Conservation (phyloP, 164 flowering plant genomes). For the Buxus sempervirens region DNA sequence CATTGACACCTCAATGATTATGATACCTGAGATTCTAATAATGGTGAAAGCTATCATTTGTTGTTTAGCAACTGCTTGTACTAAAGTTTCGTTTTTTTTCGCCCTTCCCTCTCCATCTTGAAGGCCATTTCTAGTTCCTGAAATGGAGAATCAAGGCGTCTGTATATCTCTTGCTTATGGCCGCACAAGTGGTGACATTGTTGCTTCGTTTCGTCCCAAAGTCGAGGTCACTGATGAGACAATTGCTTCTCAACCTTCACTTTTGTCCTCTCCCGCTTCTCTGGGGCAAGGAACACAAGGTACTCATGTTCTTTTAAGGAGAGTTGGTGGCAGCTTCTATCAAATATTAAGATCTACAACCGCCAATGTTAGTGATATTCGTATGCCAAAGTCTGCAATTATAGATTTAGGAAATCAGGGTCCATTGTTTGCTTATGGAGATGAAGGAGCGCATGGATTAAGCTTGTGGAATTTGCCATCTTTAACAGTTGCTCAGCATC, state of each 20-base stretch:
- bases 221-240: constrained; percentile 34
- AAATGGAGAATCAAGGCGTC: constrained; percentile 68
- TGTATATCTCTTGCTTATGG: constrained; percentile 84
- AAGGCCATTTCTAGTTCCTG: constrained; percentile 64
- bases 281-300: constrained; percentile 47
- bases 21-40: not conserved
- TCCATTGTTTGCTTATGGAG: constrained; percentile 58
- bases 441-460: constrained; percentile 47
- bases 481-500: constrained; percentile 34
- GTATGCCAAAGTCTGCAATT: constrained; percentile 63
- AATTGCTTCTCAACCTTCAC: constrained; percentile 37
- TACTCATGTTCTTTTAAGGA: constrained; percentile 49
- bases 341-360: constrained; percentile 31
- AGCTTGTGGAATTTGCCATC: constrained; percentile 61
- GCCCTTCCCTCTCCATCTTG: constrained; percentile 18
- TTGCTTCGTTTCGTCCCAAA: constrained; percentile 82
- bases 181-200: constrained; percentile 46
- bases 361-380: constrained; percentile 50
- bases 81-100: constrained; percentile 2
- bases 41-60: not conserved
- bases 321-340: constrained; percentile 31
- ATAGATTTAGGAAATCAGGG: constrained; percentile 30
- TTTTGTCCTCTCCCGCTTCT: constrained; percentile 29
- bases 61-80: not conserved
- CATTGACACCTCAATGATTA: not conserved